These are phyloP conservation scores for Isabelozyma pseudorhagii DNA, from an alignment of 805 yeast genomes.

Conservation along the genomic window DNA sequence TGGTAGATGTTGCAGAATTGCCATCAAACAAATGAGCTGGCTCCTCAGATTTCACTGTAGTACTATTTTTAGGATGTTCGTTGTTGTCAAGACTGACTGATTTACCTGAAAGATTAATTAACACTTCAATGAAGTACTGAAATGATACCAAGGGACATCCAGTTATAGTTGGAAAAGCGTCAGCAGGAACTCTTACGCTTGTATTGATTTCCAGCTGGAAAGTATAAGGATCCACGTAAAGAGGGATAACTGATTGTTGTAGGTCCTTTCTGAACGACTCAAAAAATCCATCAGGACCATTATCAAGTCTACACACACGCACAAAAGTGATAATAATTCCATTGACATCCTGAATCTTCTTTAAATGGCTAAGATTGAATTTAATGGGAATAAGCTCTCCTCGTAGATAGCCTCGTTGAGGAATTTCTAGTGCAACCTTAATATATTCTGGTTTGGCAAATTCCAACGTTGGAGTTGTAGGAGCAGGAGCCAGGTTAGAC, in stretches of 20 bases:
- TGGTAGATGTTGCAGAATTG: background rate
- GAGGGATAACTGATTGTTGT: conserved; percentile 71
- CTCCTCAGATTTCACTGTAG: background rate
- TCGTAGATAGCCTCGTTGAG: conserved; percentile 68
- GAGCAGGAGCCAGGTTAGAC: background rate
- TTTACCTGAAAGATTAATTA: conserved; percentile 75
- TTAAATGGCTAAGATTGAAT: conserved; percentile 64
- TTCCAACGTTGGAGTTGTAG: background rate
- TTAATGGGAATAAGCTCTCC: conserved; percentile 80
- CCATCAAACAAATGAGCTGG: background rate
- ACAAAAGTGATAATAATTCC: conserved; percentile 80
- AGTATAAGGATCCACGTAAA: conserved; percentile 70
- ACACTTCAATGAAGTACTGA: conserved; percentile 80
- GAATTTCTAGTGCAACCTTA: conserved; percentile 32
- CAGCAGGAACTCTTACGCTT: conserved; percentile 71
- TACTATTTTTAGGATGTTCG: conserved; percentile 6
- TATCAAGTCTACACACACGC: conserved; percentile 66
- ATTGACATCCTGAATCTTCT: conserved; percentile 61
- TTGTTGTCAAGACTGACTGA: conserved; percentile 26
- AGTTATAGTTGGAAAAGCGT: conserved; percentile 79
- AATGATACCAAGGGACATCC: conserved; percentile 72
- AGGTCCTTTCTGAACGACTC: conserved; percentile 82
- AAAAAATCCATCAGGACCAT: conserved; percentile 56
- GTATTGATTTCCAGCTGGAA: conserved; percentile 57
- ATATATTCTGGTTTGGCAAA: conserved; percentile 23